Evolutionary conservation across 148 eudicot genomes (phyloP).

Genomic region (Vaccinium darrowii): DNA sequence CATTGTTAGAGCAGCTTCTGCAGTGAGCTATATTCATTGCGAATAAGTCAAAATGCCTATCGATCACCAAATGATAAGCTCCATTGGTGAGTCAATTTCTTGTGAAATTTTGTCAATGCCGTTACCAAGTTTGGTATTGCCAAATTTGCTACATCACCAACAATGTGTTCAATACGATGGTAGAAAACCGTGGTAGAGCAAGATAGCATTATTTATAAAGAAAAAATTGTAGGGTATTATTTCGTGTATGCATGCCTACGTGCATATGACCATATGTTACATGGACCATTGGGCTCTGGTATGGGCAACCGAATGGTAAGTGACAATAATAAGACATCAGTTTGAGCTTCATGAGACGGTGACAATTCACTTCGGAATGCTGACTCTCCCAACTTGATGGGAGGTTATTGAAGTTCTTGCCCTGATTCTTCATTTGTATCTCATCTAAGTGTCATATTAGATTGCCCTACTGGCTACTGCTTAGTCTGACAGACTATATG

Average conservation of each 20-base stretch:
- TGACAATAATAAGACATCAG: conserved; percentile 2
- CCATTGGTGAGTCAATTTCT: neutral
- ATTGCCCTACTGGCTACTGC: neutral
- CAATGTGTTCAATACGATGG: neutral
- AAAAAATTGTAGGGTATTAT: neutral
- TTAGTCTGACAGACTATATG: neutral
- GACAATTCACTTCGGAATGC: neutral
- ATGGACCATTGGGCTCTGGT: neutral
- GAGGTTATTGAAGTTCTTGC: neutral
- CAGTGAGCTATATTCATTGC: neutral
- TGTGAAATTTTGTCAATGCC: neutral
- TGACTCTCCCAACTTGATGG: neutral
- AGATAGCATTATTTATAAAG: neutral
- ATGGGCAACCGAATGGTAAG: neutral
- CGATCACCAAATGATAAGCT: neutral
- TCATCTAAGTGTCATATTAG: neutral
- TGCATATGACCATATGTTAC: neutral
- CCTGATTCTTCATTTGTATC: neutral
- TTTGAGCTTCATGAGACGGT: neutral
- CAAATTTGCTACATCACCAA: neutral
- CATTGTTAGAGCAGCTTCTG: neutral
- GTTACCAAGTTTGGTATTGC: neutral
- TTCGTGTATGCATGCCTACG: neutral
- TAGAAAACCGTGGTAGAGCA: neutral
- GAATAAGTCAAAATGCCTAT: neutral